phyloP scores from a whole-genome alignment of 257 asterid species.

The Scutellaria baicalensis region DNA sequence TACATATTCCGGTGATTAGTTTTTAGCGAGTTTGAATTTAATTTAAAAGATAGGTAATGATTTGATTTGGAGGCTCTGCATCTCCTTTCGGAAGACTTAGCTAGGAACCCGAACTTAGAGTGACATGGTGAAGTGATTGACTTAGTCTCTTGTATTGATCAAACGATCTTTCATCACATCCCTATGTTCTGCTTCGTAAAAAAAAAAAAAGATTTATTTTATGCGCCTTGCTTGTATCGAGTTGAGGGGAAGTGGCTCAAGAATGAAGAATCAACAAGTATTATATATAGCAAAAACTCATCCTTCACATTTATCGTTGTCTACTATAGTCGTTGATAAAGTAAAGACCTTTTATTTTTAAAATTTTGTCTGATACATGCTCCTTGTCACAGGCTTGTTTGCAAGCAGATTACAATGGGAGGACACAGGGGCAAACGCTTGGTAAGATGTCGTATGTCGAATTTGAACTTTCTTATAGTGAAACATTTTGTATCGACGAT shows the following conservation, averaged over 20 bases:
- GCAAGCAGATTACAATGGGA: conserved; percentile 78
- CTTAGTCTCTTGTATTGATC: not conserved
- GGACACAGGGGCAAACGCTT: conserved; percentile 73
- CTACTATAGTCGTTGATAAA: not conserved
- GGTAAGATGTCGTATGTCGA: conserved; percentile 24
- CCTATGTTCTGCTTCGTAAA: not conserved
- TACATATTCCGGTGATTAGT: not conserved
- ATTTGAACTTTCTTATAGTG: not conserved
- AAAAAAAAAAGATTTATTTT: too few relatives aligned
- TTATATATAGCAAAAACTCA: not conserved
- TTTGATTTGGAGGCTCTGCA: not conserved
- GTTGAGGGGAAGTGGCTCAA: not conserved
- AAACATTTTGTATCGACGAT: not conserved
- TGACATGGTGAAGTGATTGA: not conserved
- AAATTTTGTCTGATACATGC: not conserved
- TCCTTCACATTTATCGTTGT: not conserved
- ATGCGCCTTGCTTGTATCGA: too few relatives aligned
- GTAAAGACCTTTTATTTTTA: not conserved
- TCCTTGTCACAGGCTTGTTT: conserved; percentile 45
- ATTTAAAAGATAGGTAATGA: not conserved
- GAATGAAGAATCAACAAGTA: not conserved
- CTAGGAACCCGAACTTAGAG: not conserved
- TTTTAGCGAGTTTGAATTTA: not conserved
- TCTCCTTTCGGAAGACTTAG: not conserved
- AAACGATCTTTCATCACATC: not conserved